Base-by-base conservation (phyloP, 495 filamentous ascomycete species). In the Aspergillus biplanus region DNA sequence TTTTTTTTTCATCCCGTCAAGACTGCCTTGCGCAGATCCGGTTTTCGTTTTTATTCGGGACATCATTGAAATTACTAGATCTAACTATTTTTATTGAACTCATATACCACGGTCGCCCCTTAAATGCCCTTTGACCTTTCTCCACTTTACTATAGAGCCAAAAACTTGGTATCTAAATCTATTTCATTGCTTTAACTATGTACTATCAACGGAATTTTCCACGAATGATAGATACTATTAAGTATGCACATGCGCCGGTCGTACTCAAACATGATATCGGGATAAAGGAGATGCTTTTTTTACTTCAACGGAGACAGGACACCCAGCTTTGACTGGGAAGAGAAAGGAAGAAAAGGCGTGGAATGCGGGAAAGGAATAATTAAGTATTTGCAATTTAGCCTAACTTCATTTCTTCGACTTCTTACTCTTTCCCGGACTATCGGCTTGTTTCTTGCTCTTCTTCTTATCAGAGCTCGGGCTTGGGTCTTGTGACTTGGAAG, bases 341-440 rank as follows among this genome's bases (percentile, higher is more conserved):
- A 49, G 27, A 50, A 50, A 21, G 27, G 0, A 4, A 50, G 11
- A 50, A 50, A 50, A 50, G 2, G 18, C 0, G n/a, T n/a, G 18
- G 7, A 58, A 65, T 39, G 39, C 7, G 55, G 44, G 62, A 56
- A 62, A 57, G 64, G 67, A 62, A 59, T 72, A 48, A 67, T n/a
- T 49, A 32, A 66, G 32, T 34, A 61, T 54, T 63, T 67, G 59
- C 54, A 55, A 67, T 57, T 49, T 61, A 34, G 31, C 16, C 47
- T 59, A 37, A 70, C 31, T 56, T 75, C 66, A 74, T 75, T 80
- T 81, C 63, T 48, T 65, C 33, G 69, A 64, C 69, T 80, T 80
- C 74, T 77, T 80, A 59, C 37, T 57, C 61, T 58, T 70, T 18
- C 58, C 62, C 1, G 59, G 46, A 46, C 61, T 63, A 32, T 2